phyloP scores from a whole-genome alignment of 805 yeast genomes.

The Maudiozyma pseudohumilis region DNA sequence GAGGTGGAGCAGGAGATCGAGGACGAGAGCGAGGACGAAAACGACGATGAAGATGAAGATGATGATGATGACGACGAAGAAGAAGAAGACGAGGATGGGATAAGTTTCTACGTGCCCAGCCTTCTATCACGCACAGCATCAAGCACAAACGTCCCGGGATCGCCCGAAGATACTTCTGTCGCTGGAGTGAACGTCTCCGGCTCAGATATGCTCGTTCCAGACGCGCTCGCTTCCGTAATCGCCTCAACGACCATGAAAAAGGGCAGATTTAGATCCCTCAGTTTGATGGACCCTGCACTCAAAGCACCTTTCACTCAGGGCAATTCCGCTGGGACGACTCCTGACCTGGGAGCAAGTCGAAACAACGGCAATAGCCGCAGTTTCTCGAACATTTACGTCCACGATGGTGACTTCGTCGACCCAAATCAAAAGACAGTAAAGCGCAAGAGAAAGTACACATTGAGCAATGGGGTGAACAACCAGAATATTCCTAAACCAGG shows the following conservation, averaged over 20 bases:
- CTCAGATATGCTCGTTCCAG: no score
- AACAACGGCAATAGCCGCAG: slow-evolving; percentile 3
- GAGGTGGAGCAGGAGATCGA: neutral
- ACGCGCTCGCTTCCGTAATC: slow-evolving; percentile 3
- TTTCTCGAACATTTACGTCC: slow-evolving; percentile 26
- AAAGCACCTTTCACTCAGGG: slow-evolving; percentile 16
- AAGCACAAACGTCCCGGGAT: slow-evolving; percentile 5
- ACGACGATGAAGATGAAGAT: slow-evolving; percentile 19
- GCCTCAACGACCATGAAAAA: slow-evolving; percentile 4
- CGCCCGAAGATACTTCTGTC: no score
- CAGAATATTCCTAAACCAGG: slow-evolving; percentile 4
- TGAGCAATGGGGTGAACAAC: neutral
- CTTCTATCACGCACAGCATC: slow-evolving; percentile 24
- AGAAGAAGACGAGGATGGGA: slow-evolving; percentile 29
- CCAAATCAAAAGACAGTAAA: neutral
- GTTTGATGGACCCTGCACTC: slow-evolving; percentile 27
- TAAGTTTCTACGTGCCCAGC: slow-evolving; percentile 32
- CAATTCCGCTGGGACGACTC: neutral
- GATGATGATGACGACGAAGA: slow-evolving; percentile 28
- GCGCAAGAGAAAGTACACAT: slow-evolving; percentile 3
- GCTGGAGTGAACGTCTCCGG: no score
- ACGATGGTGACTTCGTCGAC: slow-evolving; percentile 27
- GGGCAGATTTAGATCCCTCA: slow-evolving; percentile 27
- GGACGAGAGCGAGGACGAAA: neutral
- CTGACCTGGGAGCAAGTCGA: neutral